Evolutionary conservation across 139 green algal species (phyloP).

Genomic region (Helicosporidium sp.): DNA sequence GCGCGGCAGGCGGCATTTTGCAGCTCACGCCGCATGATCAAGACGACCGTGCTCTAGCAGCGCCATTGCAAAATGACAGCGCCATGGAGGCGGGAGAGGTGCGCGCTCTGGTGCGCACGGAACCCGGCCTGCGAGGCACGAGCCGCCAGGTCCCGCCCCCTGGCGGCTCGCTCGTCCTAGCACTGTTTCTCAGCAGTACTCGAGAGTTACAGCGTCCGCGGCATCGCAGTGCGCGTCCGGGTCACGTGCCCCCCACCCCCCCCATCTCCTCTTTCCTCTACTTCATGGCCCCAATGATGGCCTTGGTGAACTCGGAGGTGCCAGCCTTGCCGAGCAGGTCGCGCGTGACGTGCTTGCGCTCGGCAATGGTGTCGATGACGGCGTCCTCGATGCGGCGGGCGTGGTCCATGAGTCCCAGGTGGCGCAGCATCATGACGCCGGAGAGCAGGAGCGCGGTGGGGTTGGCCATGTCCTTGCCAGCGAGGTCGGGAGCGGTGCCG

Average conservation of each 20-base stretch:
- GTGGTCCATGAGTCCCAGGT: constrained; percentile 42
- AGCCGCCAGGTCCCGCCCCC: no score
- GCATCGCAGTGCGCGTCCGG: no score
- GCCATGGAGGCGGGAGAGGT: no score
- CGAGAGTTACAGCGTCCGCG: no score
- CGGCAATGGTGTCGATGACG: constrained; percentile 45
- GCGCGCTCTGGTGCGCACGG: no score
- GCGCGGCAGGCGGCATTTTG: no score
- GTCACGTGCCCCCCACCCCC: constrained; percentile 4
- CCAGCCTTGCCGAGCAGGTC: constrained; percentile 66
- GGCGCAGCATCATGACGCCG: constrained; percentile 82
- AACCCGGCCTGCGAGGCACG: no score
- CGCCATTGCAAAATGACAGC: no score
- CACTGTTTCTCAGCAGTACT: no score
- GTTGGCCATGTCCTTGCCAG: constrained; percentile 74
- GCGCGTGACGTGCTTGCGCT: constrained; percentile 70
- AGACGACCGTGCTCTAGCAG: no score
- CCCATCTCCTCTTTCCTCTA: constrained; percentile 21
- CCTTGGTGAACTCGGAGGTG: constrained; percentile 71
- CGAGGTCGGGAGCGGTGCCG: constrained; percentile 85
- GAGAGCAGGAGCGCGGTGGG: constrained; percentile 80
- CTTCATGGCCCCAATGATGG: constrained; percentile 64
- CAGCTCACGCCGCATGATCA: no score
- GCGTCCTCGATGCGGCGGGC: constrained; percentile 49
- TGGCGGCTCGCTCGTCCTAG: no score